Evolutionary conservation across 306 rosid species (phyloP).

Genomic region (Alnus glutinosa): DNA sequence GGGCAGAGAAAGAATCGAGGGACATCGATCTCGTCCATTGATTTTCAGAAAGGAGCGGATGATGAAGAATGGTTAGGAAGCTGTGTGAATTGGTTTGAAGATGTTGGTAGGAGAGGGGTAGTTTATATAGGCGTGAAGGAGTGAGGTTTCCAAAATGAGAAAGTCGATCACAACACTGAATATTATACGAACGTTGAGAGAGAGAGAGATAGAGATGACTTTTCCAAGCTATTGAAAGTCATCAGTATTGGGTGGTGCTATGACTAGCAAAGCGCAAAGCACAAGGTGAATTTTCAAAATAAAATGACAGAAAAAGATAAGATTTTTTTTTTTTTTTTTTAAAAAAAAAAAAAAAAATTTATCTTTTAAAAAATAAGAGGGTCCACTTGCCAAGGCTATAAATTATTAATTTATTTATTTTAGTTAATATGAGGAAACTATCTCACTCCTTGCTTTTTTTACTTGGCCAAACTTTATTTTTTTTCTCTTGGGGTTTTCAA

Average conservation of each 20-base stretch:
- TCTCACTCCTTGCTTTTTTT: too few relatives aligned
- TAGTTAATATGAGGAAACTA: too few relatives aligned
- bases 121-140: constrained; percentile 34
- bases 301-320: neutral
- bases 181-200: constrained; percentile 11
- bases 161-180: constrained; percentile 36
- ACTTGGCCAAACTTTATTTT: too few relatives aligned
- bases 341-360: too few relatives aligned
- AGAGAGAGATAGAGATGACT: neutral
- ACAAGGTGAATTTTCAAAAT: too few relatives aligned
- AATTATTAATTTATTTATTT: too few relatives aligned
- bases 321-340: too few relatives aligned
- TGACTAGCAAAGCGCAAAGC: too few relatives aligned
- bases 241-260: neutral
- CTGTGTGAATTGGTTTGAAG: constrained; percentile 33
- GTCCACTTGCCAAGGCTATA: too few relatives aligned
- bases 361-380: neutral
- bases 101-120: neutral
- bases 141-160: constrained; percentile 28
- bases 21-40: constrained; percentile 66
- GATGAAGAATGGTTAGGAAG: neutral
- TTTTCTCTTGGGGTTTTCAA: too few relatives aligned
- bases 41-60: neutral
- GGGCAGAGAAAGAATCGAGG: constrained; percentile 79
- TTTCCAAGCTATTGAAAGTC: constrained; percentile 23